phyloP scores from a whole-genome alignment of 306 rosid genomes.

The Pterocarpus macrocarpus region DNA sequence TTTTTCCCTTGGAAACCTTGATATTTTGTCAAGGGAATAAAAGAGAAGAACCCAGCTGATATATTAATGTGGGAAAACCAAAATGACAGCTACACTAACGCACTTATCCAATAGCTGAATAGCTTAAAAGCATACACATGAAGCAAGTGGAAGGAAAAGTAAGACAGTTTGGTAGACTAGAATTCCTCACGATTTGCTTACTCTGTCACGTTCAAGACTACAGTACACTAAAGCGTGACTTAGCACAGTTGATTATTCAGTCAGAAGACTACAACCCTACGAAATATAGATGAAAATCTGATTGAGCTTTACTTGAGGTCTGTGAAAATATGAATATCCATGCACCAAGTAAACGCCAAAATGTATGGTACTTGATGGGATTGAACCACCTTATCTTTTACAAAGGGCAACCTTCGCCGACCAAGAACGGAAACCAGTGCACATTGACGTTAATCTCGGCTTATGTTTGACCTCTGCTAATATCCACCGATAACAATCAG shows the following conservation, averaged over 20 bases:
- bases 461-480: background rate
- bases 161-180: background rate
- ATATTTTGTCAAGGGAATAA: constrained; percentile 2
- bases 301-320: background rate
- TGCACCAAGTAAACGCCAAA: background rate
- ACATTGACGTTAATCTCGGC: background rate
- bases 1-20: background rate
- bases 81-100: constrained; percentile 4
- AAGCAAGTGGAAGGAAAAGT: background rate
- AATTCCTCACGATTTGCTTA: background rate
- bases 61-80: background rate
- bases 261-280: background rate
- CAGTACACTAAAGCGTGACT: background rate
- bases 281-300: background rate
- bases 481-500: background rate
- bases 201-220: background rate
- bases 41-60: background rate
- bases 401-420: background rate
- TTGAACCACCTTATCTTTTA: background rate
- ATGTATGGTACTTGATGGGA: background rate
- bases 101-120: background rate
- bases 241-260: constrained; percentile 2
- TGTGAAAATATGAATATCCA: background rate
- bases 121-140: background rate
- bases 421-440: background rate